These are phyloP conservation scores for Fraxinus sp. DNA, from an alignment of 305 asterid genomes.

Conservation along the genomic window DNA sequence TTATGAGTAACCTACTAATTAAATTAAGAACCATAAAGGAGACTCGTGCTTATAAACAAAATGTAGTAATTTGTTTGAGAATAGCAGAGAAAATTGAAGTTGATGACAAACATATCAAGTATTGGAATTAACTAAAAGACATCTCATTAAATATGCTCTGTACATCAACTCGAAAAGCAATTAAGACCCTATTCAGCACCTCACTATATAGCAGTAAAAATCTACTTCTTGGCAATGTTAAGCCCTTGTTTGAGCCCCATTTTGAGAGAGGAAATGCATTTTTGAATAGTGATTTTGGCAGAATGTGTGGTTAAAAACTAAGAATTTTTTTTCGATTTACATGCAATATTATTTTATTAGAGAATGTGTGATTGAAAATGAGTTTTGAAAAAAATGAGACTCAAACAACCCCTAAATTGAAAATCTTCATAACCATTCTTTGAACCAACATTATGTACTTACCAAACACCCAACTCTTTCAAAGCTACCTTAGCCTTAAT, in stretches of 20 bases:
- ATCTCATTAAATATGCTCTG: slow-evolving; percentile 1
- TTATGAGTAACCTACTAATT: not conserved
- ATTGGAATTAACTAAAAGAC: slow-evolving; percentile 8
- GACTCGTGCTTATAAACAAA: not conserved
- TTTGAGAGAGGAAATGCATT: not conserved
- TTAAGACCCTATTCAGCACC: not conserved
- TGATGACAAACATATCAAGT: not conserved
- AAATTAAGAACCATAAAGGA: slow-evolving; percentile 8
- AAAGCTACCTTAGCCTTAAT: not conserved
- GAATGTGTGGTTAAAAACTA: not conserved
- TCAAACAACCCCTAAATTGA: not conserved
- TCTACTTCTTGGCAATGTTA: not conserved
- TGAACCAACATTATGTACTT: not conserved
- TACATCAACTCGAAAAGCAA: slow-evolving; percentile 2
- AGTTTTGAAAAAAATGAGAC: not conserved
- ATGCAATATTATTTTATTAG: too few relatives aligned
- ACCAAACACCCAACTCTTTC: not conserved
- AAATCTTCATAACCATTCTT: not conserved
- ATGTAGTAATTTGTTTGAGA: not conserved
- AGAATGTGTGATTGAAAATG: not conserved
- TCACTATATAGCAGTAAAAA: not conserved
- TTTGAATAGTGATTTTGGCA: not conserved
- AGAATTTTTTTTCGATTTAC: not conserved
- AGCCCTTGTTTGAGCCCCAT: not conserved
- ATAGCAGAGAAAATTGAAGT: not conserved